These are phyloP conservation scores for Coemansia biformis DNA, from an alignment of 192 early-diverging fungal genomes.

Conservation along the genomic window DNA sequence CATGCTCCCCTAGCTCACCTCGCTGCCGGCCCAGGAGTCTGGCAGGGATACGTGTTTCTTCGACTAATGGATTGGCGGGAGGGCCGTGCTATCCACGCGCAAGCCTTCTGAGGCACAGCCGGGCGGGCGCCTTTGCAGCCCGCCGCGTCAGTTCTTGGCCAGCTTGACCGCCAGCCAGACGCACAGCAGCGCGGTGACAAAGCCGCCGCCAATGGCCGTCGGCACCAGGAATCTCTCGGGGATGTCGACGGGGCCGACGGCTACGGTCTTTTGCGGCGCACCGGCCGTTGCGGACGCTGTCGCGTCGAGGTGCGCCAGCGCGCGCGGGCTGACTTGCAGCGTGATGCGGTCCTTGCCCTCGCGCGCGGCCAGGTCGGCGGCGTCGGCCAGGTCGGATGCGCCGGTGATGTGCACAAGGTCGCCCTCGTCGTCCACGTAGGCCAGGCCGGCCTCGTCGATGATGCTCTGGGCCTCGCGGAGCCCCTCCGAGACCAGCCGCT, in stretches of 20 bases:
- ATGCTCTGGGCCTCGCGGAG: slow-evolving; percentile 41
- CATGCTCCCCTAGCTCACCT: no score
- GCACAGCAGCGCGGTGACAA: slow-evolving; percentile 48
- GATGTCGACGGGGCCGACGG: slow-evolving; percentile 27
- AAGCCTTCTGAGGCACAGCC: no score
- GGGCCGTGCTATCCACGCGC: no score
- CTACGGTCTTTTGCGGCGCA: not conserved
- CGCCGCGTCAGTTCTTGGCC: slow-evolving; percentile 52
- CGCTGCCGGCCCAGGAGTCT: not conserved
- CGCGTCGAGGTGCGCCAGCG: slow-evolving; percentile 18
- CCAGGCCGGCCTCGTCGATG: slow-evolving; percentile 54
- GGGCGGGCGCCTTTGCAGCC: no score
- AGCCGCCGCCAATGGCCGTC: slow-evolving; percentile 48
- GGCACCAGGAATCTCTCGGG: slow-evolving; percentile 49
- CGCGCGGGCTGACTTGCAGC: slow-evolving; percentile 54
- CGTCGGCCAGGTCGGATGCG: slow-evolving; percentile 76
- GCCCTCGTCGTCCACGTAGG: slow-evolving; percentile 88
- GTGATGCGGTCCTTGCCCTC: slow-evolving; percentile 73
- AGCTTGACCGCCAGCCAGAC: slow-evolving; percentile 48
- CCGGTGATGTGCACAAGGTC: slow-evolving; percentile 76
- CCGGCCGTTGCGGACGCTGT: not conserved
- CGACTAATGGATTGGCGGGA: no score
- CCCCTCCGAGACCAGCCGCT: slow-evolving; percentile 59
- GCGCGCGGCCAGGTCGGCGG: slow-evolving; percentile 73
- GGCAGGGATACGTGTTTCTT: no score